phyloP scores from a whole-genome alignment of 2,329 filamentous ascomycete genomes.

The Cytospora leucostoma region DNA sequence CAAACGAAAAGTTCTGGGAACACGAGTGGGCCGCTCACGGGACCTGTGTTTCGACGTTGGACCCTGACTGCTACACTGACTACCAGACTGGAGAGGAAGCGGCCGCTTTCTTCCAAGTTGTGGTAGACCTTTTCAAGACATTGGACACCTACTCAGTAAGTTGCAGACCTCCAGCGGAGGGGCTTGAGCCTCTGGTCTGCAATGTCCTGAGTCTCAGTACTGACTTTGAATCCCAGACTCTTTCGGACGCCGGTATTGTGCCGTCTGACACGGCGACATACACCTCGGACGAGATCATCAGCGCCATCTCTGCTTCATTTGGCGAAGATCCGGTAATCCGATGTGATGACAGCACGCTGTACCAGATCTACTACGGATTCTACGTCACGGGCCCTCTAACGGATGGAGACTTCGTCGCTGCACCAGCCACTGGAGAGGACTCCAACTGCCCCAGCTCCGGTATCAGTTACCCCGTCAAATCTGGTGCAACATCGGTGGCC shows the following conservation, averaged over 20 bases:
- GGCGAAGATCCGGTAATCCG: slow-evolving; percentile 22
- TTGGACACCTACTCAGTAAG: slow-evolving; percentile 26
- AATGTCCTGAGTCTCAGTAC: neutral
- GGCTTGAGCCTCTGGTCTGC: accelerated
- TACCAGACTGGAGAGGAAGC: slow-evolving; percentile 26
- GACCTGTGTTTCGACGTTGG: slow-evolving; percentile 24
- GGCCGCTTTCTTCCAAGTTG: slow-evolving; percentile 24
- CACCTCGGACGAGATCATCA: slow-evolving; percentile 19
- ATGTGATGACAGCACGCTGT: slow-evolving; percentile 16
- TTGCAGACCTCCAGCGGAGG: neutral
- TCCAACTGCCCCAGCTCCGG: slow-evolving; percentile 21
- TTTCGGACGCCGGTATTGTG: slow-evolving; percentile 23
- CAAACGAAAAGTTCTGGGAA: slow-evolving; percentile 25
- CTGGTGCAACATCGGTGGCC: slow-evolving; percentile 14
- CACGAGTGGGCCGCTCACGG: slow-evolving; percentile 25
- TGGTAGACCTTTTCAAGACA: slow-evolving; percentile 21
- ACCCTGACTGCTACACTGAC: slow-evolving; percentile 20
- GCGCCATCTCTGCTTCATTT: slow-evolving; percentile 23
- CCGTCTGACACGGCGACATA: slow-evolving; percentile 23
- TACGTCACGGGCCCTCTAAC: slow-evolving; percentile 17
- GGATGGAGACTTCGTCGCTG: slow-evolving; percentile 20
- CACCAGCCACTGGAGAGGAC: slow-evolving; percentile 19
- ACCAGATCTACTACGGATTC: slow-evolving; percentile 27
- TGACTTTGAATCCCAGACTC: slow-evolving; percentile 9
- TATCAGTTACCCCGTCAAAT: slow-evolving; percentile 23